Conservation (phyloP, 2,329 filamentous ascomycete genomes). For the Amesomyces nigricolor region DNA sequence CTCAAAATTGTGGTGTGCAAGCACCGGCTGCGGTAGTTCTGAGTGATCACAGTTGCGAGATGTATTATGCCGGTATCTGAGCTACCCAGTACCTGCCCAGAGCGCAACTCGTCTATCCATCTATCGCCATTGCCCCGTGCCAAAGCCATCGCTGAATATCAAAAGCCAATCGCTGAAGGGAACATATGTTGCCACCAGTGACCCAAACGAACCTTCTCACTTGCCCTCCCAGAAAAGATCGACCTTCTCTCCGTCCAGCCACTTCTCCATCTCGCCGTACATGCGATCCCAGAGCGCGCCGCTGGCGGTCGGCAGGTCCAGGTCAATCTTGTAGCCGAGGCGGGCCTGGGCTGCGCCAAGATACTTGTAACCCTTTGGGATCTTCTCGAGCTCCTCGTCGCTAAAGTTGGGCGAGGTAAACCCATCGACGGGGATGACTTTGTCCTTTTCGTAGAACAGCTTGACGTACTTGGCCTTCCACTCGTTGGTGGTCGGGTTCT, state of each 20-base stretch:
- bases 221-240: slow-evolving; percentile 24
- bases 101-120: too few relatives aligned
- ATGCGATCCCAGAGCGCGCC: slow-evolving; percentile 34
- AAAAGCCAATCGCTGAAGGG: too few relatives aligned
- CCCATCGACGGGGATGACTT: slow-evolving; percentile 42
- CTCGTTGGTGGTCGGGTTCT: slow-evolving; percentile 23
- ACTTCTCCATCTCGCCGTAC: slow-evolving; percentile 40
- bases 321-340: slow-evolving; percentile 41
- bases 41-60: too few relatives aligned
- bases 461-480: slow-evolving; percentile 44
- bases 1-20: too few relatives aligned
- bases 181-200: too few relatives aligned
- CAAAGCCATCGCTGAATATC: too few relatives aligned
- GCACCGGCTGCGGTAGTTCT: too few relatives aligned
- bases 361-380: slow-evolving; percentile 42
- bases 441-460: slow-evolving; percentile 47
- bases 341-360: slow-evolving; percentile 42
- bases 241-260: slow-evolving; percentile 32
- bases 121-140: too few relatives aligned
- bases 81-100: too few relatives aligned
- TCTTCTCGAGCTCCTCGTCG: slow-evolving; percentile 34
- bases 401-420: slow-evolving; percentile 35
- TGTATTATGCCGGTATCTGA: too few relatives aligned
- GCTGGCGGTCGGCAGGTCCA: slow-evolving; percentile 37
- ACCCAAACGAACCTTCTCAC: not conserved